Evolutionary conservation across 257 asterid species (phyloP).

Genomic region (Lycium barbarum): DNA sequence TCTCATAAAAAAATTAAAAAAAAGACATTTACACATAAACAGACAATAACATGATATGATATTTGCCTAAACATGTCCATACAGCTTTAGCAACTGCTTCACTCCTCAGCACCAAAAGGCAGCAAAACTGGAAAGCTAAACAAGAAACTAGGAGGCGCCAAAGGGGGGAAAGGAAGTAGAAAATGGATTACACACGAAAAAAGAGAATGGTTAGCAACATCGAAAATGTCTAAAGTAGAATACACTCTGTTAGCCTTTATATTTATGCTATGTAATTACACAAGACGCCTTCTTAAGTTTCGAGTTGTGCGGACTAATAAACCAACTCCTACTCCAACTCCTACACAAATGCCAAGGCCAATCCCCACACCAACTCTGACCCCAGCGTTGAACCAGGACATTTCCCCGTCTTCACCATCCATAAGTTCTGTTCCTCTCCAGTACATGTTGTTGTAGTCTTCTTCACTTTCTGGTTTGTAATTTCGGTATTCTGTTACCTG

Average conservation of each 20-base stretch:
- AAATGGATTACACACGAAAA: neutral
- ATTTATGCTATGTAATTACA: constrained; percentile 35
- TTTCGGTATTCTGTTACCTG: constrained; percentile 45
- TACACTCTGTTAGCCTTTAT: constrained; percentile 29
- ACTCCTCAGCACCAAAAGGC: constrained; percentile 27
- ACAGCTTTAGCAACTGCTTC: constrained; percentile 20
- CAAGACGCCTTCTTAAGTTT: constrained; percentile 70
- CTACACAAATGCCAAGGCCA: constrained; percentile 54
- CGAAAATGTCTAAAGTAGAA: neutral
- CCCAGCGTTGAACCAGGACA: constrained; percentile 53
- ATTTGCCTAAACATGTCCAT: constrained; percentile 8
- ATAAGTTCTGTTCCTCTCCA: constrained; percentile 48
- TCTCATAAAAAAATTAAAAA: constrained; percentile 14
- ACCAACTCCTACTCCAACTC: constrained; percentile 52
- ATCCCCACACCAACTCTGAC: constrained; percentile 54
- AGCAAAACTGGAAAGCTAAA: neutral
- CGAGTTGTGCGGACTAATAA: constrained; percentile 46
- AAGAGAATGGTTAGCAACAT: neutral
- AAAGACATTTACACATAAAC: neutral
- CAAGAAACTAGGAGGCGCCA: neutral
- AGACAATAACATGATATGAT: constrained; percentile 11
- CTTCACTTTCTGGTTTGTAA: constrained; percentile 51
- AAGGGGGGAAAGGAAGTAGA: neutral
- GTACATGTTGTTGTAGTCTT: constrained; percentile 42
- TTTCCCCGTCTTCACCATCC: constrained; percentile 54